phyloP scores from a whole-genome alignment of 75 land plant species.

The Cupressus sempervirens region DNA sequence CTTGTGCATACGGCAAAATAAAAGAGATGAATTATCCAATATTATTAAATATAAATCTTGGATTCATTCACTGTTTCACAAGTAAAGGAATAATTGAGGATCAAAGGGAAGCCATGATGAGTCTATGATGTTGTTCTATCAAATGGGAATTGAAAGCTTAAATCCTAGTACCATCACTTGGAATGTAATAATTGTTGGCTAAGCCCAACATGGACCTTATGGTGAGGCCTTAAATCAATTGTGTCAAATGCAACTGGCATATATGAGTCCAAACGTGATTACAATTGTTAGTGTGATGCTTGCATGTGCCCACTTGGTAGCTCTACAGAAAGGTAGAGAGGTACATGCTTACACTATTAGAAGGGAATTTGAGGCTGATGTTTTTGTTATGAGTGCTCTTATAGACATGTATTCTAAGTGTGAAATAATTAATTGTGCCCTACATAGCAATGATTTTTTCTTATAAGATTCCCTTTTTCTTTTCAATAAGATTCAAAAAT shows the following conservation, averaged over 20 bases:
- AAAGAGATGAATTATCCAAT: too few species aligned
- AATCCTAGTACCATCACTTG: slow-evolving; percentile 10
- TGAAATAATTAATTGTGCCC: slow-evolving; percentile 21
- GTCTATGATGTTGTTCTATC: background rate
- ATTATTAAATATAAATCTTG: too few species aligned
- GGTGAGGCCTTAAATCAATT: slow-evolving; percentile 14
- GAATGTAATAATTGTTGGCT: slow-evolving; percentile 21
- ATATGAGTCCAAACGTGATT: slow-evolving; percentile 8
- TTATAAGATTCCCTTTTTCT: slow-evolving; percentile 31
- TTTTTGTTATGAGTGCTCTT: slow-evolving; percentile 40
- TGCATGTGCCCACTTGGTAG: slow-evolving; percentile 23
- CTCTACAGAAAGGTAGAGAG: slow-evolving; percentile 31
- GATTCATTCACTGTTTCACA: too few species aligned
- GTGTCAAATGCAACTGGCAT: slow-evolving; percentile 11
- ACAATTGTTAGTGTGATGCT: background rate
- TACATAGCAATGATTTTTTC: slow-evolving; percentile 28
- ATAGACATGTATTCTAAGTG: slow-evolving; percentile 38
- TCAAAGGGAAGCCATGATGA: background rate
- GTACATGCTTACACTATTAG: slow-evolving; percentile 21
- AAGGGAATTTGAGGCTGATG: slow-evolving; percentile 26
- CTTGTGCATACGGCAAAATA: too few species aligned
- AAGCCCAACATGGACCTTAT: slow-evolving; percentile 16
- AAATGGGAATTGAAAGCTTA: background rate
- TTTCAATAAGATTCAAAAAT: slow-evolving; percentile 33
- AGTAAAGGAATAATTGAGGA: too few species aligned